phyloP scores from a whole-genome alignment of 805 yeast genomes.

The Wickerhamomyces hampshirensis region DNA sequence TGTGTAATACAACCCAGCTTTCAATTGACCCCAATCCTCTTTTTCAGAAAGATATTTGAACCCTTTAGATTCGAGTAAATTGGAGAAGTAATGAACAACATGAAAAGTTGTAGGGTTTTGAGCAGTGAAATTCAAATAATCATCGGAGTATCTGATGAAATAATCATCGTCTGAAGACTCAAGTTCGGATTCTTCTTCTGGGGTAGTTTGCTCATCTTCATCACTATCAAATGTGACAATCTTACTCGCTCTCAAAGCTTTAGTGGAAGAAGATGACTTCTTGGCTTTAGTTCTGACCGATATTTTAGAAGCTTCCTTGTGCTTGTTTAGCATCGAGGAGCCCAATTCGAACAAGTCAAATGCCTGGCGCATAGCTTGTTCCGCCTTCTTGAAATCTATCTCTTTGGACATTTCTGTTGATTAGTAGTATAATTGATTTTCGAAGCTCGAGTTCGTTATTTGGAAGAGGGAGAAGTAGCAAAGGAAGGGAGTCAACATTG shows the following conservation, averaged over 20 bases:
- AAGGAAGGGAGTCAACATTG: no score
- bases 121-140: slow-evolving; percentile 68
- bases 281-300: slow-evolving; percentile 3
- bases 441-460: no score
- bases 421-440: no score
- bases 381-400: slow-evolving; percentile 13
- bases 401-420: slow-evolving; percentile 7
- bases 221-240: slow-evolving; percentile 20
- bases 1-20: slow-evolving; percentile 59
- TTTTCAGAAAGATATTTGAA: slow-evolving; percentile 64
- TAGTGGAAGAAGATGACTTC: slow-evolving; percentile 1
- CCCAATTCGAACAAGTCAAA: slow-evolving; percentile 23
- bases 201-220: slow-evolving; percentile 19
- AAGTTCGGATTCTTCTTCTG: slow-evolving; percentile 20
- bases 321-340: slow-evolving; percentile 17
- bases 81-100: slow-evolving; percentile 50
- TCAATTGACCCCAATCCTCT: slow-evolving; percentile 30
- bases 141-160: slow-evolving; percentile 32
- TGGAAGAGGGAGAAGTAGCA: no score
- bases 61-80: slow-evolving; percentile 50
- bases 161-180: slow-evolving; percentile 17
- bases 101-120: slow-evolving; percentile 73
- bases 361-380: slow-evolving; percentile 22
- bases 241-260: slow-evolving; percentile 1
- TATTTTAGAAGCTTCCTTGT: slow-evolving; percentile 2